Evolutionary conservation across 2,329 filamentous ascomycete species (phyloP).

Genomic region (Cladosporium colombiae): DNA sequence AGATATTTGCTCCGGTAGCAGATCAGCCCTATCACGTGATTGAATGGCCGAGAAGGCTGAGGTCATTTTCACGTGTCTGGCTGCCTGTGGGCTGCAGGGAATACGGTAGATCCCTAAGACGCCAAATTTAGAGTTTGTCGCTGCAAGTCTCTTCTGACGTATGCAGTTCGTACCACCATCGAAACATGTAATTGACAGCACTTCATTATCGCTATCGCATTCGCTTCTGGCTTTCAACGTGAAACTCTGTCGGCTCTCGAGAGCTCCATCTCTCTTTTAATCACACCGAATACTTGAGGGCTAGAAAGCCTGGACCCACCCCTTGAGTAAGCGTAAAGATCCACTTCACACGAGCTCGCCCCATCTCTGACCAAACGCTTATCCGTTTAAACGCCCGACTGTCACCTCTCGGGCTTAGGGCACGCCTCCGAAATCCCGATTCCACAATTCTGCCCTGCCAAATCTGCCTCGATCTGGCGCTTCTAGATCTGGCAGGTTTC

Average conservation of each 20-base stretch:
- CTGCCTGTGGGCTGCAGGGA: neutral
- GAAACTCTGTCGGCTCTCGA: neutral
- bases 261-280: neutral
- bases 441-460: neutral
- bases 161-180: neutral
- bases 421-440: constrained; percentile 10
- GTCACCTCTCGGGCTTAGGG: neutral
- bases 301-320: neutral
- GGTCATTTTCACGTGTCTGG: neutral
- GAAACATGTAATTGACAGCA: neutral
- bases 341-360: constrained; percentile 3
- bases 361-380: neutral
- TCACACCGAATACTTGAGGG: neutral
- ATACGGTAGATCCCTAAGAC: neutral
- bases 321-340: neutral
- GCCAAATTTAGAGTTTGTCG: neutral
- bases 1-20: neutral
- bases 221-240: neutral
- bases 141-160: neutral
- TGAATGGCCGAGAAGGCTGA: neutral
- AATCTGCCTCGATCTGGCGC: neutral
- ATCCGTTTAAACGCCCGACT: neutral
- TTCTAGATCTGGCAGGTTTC: constrained; percentile 2
- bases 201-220: neutral
- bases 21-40: neutral